phyloP scores from a whole-genome alignment of 805 yeast genomes.

The Candida maris region DNA sequence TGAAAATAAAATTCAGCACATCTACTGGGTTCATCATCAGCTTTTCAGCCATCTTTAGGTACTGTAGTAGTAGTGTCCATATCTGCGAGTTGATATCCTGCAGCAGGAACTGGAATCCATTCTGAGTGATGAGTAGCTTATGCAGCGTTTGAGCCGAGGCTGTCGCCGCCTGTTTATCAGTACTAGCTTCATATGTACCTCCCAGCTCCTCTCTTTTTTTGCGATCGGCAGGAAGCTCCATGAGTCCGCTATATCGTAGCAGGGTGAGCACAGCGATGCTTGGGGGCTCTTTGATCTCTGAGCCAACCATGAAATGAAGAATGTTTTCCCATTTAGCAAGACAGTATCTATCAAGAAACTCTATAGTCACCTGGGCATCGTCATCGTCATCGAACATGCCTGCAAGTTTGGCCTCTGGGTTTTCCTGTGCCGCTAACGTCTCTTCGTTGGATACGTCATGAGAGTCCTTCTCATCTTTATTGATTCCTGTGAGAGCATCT shows the following conservation, averaged over 20 bases:
- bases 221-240: slow-evolving; percentile 58
- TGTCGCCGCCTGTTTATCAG: slow-evolving; percentile 16
- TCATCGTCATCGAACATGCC: slow-evolving; percentile 65
- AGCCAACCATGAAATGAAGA: slow-evolving; percentile 96
- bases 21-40: slow-evolving; percentile 94
- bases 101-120: slow-evolving; percentile 88
- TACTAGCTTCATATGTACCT: slow-evolving; percentile 19
- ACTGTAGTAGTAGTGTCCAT: slow-evolving; percentile 88
- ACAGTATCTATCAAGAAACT: slow-evolving; percentile 74
- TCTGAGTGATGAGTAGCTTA: slow-evolving; percentile 70
- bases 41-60: slow-evolving; percentile 77
- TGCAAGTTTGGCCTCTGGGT: slow-evolving; percentile 1
- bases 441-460: slow-evolving; percentile 9
- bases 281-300: slow-evolving; percentile 66
- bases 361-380: slow-evolving; percentile 54
- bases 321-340: slow-evolving; percentile 91
- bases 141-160: slow-evolving; percentile 21
- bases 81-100: slow-evolving; percentile 93
- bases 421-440: slow-evolving; percentile 1
- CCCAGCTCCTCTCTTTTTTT: slow-evolving; percentile 25
- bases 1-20: slow-evolving; percentile 87
- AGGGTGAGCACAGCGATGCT: slow-evolving; percentile 78
- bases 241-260: slow-evolving; percentile 75
- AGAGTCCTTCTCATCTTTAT: slow-evolving; percentile 31
- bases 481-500: slow-evolving; percentile 74